Conservation (phyloP, 75 land plant genomes). For the Cunninghamia lanceolata region DNA sequence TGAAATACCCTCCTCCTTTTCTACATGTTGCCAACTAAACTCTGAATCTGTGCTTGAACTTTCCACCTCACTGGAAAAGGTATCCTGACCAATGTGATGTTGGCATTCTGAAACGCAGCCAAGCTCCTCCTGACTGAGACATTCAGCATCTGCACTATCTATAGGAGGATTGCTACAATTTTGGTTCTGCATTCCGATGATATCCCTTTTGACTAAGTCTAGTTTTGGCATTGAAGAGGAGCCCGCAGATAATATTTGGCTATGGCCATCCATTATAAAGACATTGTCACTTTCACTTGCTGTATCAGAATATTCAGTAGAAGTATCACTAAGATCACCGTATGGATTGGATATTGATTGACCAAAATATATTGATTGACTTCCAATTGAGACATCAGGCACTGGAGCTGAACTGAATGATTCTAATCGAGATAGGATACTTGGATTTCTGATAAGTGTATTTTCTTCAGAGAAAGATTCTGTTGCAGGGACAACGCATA, state of each 20-base stretch:
- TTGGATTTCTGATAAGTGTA: not conserved
- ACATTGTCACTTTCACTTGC: not conserved
- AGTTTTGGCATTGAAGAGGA: not conserved
- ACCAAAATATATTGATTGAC: not conserved
- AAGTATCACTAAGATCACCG: not conserved
- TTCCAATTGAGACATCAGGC: not conserved
- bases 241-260: not conserved
- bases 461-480: not conserved
- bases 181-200: not conserved
- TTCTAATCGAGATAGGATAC: not conserved
- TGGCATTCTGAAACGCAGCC: not conserved
- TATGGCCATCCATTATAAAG: not conserved
- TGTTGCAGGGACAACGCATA: not conserved
- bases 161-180: not conserved
- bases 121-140: conserved; percentile 2
- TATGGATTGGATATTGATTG: not conserved
- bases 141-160: not conserved
- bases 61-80: not conserved
- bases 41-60: conserved; percentile 11
- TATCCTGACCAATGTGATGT: not conserved
- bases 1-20: not conserved
- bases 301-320: not conserved
- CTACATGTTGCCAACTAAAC: conserved; percentile 2
- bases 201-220: not conserved
- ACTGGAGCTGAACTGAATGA: not conserved